These are phyloP conservation scores for Daedalea quercina DNA, from an alignment of 768 basidiomycete species.

Conservation along the genomic window DNA sequence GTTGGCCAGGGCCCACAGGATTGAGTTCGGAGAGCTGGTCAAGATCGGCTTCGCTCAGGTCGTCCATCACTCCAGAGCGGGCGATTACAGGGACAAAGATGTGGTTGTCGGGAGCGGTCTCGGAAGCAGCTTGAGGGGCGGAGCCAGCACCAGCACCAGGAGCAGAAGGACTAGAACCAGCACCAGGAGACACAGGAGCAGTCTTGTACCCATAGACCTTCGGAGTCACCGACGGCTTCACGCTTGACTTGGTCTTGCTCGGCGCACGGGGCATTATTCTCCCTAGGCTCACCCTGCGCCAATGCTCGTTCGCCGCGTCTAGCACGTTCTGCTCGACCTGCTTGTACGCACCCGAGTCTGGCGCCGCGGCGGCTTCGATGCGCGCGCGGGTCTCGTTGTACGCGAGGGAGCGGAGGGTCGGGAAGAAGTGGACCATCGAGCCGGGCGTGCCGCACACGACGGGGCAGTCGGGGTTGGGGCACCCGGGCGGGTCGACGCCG, in stretches of 20 bases:
- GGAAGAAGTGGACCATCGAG: constrained; percentile 65
- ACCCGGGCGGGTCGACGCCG: constrained; percentile 56
- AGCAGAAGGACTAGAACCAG: background rate
- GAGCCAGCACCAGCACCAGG: constrained; percentile 7
- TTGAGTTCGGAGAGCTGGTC: too few species aligned
- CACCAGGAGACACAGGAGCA: background rate
- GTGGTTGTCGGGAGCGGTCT: constrained; percentile 1
- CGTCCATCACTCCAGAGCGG: background rate
- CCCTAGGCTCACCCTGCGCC: constrained; percentile 8
- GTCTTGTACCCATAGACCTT: background rate
- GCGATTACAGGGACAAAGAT: constrained; percentile 7
- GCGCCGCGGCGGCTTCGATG: constrained; percentile 28
- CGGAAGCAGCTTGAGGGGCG: background rate
- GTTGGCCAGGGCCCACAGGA: too few species aligned
- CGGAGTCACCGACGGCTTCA: background rate
- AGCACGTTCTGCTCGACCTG: constrained; percentile 36
- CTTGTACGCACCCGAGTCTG: constrained; percentile 35
- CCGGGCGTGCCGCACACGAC: constrained; percentile 81
- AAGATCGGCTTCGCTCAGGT: too few species aligned
- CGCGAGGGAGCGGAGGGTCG: constrained; percentile 40
- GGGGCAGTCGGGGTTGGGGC: constrained; percentile 75
- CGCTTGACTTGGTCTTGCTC: background rate
- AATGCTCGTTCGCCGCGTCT: constrained; percentile 23
- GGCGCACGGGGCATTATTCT: constrained; percentile 7
- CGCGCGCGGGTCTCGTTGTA: constrained; percentile 35